A percentile compares a stretch with the other conserved stretches of the same genome.
Conservation (phyloP, 805 yeast species). For the Jamesozyma piceae region DNA sequence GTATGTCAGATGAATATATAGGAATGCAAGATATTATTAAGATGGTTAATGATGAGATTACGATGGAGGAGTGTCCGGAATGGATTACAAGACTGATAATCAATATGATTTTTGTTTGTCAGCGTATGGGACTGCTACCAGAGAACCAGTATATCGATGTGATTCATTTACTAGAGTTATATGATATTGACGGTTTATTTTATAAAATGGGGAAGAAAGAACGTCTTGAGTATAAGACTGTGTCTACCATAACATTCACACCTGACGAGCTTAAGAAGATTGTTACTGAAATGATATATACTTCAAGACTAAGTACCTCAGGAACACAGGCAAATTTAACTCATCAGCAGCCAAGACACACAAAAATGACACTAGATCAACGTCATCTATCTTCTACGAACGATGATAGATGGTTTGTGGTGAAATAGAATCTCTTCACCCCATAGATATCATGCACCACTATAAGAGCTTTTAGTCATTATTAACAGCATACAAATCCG, state of each 20-base stretch:
- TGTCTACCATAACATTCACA: not conserved
- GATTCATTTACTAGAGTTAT: slow-evolving; percentile 15
- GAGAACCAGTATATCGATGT: slow-evolving; percentile 10
- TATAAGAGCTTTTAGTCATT: too few species aligned
- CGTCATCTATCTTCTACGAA: not conserved
- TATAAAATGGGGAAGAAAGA: slow-evolving; percentile 10
- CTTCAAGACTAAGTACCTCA: not conserved
- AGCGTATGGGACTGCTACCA: slow-evolving; percentile 12
- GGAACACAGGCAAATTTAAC: not conserved
- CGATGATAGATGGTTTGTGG: slow-evolving; percentile 6
- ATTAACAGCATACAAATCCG: not conserved
- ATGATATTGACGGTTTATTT: slow-evolving; percentile 24
- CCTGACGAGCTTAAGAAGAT: not conserved
- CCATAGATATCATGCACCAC: too few species aligned
- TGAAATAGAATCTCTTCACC: not conserved
- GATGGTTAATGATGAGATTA: not conserved
- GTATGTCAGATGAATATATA: not conserved
- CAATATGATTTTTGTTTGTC: slow-evolving; percentile 12
- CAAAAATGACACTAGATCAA: too few species aligned
- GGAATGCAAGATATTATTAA: not conserved
- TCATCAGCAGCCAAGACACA: not conserved
- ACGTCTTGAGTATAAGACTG: not conserved
- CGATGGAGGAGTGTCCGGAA: not conserved
- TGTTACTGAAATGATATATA: not conserved
- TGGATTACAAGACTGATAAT: slow-evolving; percentile 14